A percentile compares a stretch with the other conserved stretches of the same genome.
These are phyloP conservation scores for Bryoglossum gracile DNA, from an alignment of 495 filamentous ascomycete species.

Conservation along the genomic window DNA sequence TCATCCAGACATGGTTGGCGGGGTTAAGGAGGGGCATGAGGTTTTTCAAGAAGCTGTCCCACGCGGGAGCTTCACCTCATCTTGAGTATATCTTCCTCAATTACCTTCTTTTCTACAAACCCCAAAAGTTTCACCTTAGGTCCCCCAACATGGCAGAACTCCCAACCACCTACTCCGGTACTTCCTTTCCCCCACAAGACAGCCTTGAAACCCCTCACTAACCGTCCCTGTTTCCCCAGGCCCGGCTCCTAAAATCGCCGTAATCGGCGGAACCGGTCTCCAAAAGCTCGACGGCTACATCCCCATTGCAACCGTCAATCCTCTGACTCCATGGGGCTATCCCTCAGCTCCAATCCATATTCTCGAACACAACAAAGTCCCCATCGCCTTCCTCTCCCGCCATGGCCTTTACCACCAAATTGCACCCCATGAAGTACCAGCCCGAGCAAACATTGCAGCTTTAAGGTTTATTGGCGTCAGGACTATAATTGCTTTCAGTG, in stretches of 20 bases:
- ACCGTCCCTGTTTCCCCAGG: slow-evolving; percentile 36
- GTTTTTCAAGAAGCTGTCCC: not conserved
- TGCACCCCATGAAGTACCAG: slow-evolving; percentile 86
- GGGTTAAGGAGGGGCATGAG: slow-evolving; percentile 3
- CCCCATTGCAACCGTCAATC: slow-evolving; percentile 65
- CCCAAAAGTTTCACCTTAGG: not conserved
- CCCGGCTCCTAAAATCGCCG: slow-evolving; percentile 80
- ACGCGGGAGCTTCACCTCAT: slow-evolving; percentile 2
- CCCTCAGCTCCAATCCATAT: slow-evolving; percentile 88
- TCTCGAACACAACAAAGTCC: slow-evolving; percentile 71
- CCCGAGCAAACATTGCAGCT: slow-evolving; percentile 91
- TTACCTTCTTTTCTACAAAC: not conserved
- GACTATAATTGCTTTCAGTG: slow-evolving; percentile 86
- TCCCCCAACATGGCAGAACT: slow-evolving; percentile 42
- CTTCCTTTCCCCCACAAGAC: slow-evolving; percentile 17
- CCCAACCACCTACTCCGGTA: slow-evolving; percentile 49
- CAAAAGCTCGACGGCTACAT: slow-evolving; percentile 61
- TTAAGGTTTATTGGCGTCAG: slow-evolving; percentile 83
- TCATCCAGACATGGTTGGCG: not conserved
- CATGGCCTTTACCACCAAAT: slow-evolving; percentile 84
- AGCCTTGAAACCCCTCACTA: slow-evolving; percentile 12
- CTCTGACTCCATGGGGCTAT: slow-evolving; percentile 81
- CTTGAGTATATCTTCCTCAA: not conserved
- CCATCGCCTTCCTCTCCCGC: slow-evolving; percentile 89
- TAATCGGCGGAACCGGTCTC: slow-evolving; percentile 95